Evolutionary conservation across 2,329 filamentous ascomycete species (phyloP).

Genomic region (Orbilia ellipsospora): DNA sequence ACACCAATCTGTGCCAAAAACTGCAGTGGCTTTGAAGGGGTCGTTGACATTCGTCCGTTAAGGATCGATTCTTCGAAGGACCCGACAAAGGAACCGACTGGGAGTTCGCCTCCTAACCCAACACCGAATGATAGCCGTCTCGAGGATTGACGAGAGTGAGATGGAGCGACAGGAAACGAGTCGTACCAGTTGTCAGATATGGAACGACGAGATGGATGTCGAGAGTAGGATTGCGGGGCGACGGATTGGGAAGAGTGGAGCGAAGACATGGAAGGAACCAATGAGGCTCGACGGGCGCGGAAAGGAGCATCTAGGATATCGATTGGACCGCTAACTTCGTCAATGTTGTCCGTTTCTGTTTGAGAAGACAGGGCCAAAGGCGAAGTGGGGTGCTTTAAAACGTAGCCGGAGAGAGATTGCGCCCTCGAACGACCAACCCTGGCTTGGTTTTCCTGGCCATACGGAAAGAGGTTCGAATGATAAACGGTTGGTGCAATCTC

Average conservation of each 20-base stretch:
- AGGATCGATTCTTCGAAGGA: conserved; percentile 98
- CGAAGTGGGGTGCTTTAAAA: conserved; percentile 88
- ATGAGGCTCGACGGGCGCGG: conserved; percentile 74
- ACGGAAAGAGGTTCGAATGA: conserved; percentile 37
- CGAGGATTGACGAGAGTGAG: conserved; percentile 67
- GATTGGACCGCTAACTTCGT: conserved; percentile 72
- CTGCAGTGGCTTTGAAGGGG: conserved; percentile 88
- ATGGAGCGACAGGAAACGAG: conserved; percentile 63
- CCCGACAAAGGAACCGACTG: conserved; percentile 94
- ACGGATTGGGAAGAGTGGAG: conserved; percentile 62
- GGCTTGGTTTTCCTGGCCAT: conserved; percentile 51
- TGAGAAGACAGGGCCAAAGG: conserved; percentile 80
- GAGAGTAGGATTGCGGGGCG: conserved; percentile 46
- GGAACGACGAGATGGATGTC: conserved; percentile 78
- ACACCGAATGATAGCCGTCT: conserved; percentile 77
- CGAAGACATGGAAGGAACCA: conserved; percentile 72
- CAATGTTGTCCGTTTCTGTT: conserved; percentile 51
- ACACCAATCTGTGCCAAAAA: conserved; percentile 97
- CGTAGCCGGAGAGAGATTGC: conserved; percentile 79
- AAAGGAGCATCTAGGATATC: conserved; percentile 63
- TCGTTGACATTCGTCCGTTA: conserved; percentile 94
- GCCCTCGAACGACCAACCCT: conserved; percentile 60
- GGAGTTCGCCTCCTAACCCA: conserved; percentile 76
- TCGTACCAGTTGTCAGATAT: conserved; percentile 66
- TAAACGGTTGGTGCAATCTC: conserved; percentile 64